These are phyloP conservation scores for Ascochyta pisi DNA, from an alignment of 2,329 filamentous ascomycete genomes.

Conservation along the genomic window DNA sequence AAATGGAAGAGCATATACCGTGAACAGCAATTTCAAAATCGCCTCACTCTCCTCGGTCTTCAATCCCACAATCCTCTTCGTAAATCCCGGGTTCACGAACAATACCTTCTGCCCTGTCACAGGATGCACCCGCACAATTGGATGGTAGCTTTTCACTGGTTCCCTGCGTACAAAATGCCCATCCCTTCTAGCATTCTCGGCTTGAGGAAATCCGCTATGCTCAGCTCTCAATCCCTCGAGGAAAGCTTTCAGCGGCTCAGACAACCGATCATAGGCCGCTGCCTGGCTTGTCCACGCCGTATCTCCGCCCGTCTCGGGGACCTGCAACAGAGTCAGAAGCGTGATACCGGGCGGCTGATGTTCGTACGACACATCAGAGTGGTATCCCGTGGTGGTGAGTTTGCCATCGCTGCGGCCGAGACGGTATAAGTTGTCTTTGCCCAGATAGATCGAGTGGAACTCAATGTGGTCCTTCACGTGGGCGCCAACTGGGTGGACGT, in stretches of 20 bases:
- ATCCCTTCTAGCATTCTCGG: conserved; percentile 62
- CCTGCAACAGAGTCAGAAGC: conserved; percentile 57
- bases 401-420: conserved; percentile 29
- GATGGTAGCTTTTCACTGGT: conserved; percentile 31
- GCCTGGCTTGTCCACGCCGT: conserved; percentile 56
- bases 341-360: conserved; percentile 57
- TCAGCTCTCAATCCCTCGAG: conserved; percentile 73
- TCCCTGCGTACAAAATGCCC: conserved; percentile 45
- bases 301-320: conserved; percentile 59
- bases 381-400: conserved; percentile 56
- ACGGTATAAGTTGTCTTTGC: conserved; percentile 35
- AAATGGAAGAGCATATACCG: conserved; percentile 6
- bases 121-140: conserved; percentile 76
- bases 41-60: conserved; percentile 81
- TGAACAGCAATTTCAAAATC: conserved; percentile 75
- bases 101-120: conserved; percentile 79
- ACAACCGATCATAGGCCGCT: conserved; percentile 52
- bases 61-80: conserved; percentile 76
- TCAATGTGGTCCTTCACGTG: conserved; percentile 38
- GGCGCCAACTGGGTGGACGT: conserved; percentile 33
- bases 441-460: conserved; percentile 34
- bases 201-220: conserved; percentile 79
- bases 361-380: conserved; percentile 59
- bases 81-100: conserved; percentile 83
- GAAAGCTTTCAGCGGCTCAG: conserved; percentile 24